Evolutionary conservation across 495 filamentous ascomycete species (phyloP), one percentile per base, ranked within the genome.

Genomic region (Durotheca rogersii): DNA sequence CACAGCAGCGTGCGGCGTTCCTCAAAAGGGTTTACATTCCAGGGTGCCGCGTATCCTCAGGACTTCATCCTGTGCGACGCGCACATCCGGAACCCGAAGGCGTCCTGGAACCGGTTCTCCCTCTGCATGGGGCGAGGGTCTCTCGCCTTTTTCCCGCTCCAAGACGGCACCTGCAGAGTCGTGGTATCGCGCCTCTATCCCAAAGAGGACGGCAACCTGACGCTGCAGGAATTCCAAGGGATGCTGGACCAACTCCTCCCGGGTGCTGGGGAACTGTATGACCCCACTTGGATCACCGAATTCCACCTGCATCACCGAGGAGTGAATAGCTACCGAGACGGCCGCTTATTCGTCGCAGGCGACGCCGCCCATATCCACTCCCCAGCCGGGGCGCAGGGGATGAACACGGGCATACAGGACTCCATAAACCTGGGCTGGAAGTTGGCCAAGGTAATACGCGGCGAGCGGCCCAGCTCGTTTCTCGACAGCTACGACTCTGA

Each of bases 381-480:
- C 15, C 78, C 80, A 0, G 71, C 71, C 1, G 80, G 77, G 0
- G 80, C 74, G 0, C 78, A 80, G 42, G 81, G 80, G 2, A 78
- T 84, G 73, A 85, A 85, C 55, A 76, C 73, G 0, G 80, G 81
- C 1, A 77, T 83, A 19, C 70, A 76, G 29, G 80, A 84, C 36
- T 63, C 78, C 0, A 62, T 80, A 37, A 81, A 83, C 42, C 65
- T 83, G 1, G 78, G 76, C 4, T 85, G 81, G 81, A 78, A 77
- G 50, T 58, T 79, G 12, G 68, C 62, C 0, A 48, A 56, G n/a
- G 68, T 67, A 10, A 49, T 77, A 14, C 41, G 40, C 0, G 53
- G 44, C 10, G 38, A 61, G 27, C 47, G 46, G 5, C 29, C 29
- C 0, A 51, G 61, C 2, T 58, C 49, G 1, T 51, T 72, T 19